Evolutionary conservation across 495 filamentous ascomycete genomes (phyloP).

Genomic region (Darksidea phi): DNA sequence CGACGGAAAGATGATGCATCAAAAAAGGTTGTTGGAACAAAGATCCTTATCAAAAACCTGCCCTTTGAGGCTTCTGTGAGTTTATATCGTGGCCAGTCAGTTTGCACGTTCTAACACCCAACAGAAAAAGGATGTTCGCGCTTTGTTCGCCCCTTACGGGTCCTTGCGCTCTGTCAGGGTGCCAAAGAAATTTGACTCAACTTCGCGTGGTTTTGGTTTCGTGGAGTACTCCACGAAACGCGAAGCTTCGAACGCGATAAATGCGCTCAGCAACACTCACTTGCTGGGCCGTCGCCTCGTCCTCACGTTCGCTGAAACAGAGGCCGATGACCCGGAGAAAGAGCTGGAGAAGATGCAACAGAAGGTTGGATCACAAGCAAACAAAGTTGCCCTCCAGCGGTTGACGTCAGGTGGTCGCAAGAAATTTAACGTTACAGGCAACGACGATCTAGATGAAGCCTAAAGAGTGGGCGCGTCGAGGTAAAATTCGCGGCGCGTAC

Average conservation of each 20-base stretch:
- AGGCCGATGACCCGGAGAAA: conserved; percentile 86
- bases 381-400: conserved; percentile 83
- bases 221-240: conserved; percentile 89
- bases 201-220: conserved; percentile 91
- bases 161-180: conserved; percentile 88
- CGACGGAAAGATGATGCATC: conserved; percentile 73
- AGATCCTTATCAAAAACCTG: conserved; percentile 97
- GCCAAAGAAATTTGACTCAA: conserved; percentile 88
- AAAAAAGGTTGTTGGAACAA: conserved; percentile 76
- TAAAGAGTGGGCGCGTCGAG: conserved; percentile 41
- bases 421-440: conserved; percentile 69
- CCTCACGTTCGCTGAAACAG: conserved; percentile 81
- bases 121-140: conserved; percentile 78
- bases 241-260: conserved; percentile 91
- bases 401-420: conserved; percentile 78
- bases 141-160: conserved; percentile 84
- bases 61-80: conserved; percentile 77
- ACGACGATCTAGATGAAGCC: conserved; percentile 63
- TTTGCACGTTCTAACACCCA: background rate
- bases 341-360: conserved; percentile 94
- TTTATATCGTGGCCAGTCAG: background rate
- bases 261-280: conserved; percentile 89
- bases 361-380: conserved; percentile 83
- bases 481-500: conserved; percentile 29
- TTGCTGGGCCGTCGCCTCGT: conserved; percentile 83